These are phyloP conservation scores for Nosema muscidifuracis DNA, from an alignment of 371 early-diverging fungal genomes.

Conservation along the genomic window DNA sequence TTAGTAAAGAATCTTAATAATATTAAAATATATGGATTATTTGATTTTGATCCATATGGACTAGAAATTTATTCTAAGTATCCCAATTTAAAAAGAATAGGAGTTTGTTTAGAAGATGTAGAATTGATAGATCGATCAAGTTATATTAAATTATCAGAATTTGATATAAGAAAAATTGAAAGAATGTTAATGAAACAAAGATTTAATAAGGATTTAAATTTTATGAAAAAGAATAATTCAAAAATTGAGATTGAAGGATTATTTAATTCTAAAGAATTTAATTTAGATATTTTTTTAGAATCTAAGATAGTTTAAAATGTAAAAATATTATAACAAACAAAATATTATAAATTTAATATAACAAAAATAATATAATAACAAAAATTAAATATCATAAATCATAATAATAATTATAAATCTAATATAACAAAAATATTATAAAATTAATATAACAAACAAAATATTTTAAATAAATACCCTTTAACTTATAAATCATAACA, in stretches of 20 bases:
- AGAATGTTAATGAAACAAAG: not conserved
- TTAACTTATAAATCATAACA: no score
- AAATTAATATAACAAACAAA: no score
- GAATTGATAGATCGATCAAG: not conserved
- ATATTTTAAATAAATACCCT: no score
- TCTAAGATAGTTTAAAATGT: not conserved
- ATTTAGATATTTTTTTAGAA: not conserved
- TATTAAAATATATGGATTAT: conserved; percentile 50
- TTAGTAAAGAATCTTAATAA: conserved; percentile 43
- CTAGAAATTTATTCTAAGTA: conserved; percentile 52
- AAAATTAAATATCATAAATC: no score
- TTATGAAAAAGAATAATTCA: not conserved
- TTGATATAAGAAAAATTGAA: not conserved
- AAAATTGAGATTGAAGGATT: conserved; percentile 5
- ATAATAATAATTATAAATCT: no score
- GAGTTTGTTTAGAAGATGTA: not conserved
- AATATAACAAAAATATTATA: no score
- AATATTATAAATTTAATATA: not conserved
- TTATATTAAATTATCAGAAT: not conserved
- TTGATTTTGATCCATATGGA: conserved; percentile 63
- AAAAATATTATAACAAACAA: not conserved
- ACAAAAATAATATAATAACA: no score
- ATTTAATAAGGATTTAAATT: not conserved
- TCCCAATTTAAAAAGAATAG: not conserved
- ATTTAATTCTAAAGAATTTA: not conserved